A percentile compares a stretch with the other conserved stretches of the same genome.
Evolutionary conservation across 495 filamentous ascomycete genomes (phyloP).

Genomic region (Thermothielavioides terrestris): DNA sequence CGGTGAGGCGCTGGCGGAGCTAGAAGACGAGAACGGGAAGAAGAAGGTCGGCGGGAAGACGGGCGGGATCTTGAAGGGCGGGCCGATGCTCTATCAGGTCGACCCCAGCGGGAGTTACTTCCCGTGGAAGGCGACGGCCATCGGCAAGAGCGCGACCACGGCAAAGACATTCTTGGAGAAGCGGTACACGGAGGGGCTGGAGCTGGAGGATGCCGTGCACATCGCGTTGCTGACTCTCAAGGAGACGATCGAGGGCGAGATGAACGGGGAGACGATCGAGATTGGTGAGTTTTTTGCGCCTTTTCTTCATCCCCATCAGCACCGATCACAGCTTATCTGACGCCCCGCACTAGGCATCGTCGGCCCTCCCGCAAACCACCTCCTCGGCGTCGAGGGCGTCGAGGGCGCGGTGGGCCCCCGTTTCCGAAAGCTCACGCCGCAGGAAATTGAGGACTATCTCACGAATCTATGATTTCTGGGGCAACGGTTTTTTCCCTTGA

Average conservation of each 20-base stretch:
- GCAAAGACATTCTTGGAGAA: slow-evolving; percentile 99
- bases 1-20: slow-evolving; percentile 37
- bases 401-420: slow-evolving; percentile 82
- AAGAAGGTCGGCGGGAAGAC: slow-evolving; percentile 74
- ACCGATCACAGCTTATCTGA: background rate
- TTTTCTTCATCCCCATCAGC: background rate
- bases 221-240: slow-evolving; percentile 97
- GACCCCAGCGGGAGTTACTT: slow-evolving; percentile 96
- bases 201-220: slow-evolving; percentile 97
- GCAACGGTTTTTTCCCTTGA: slow-evolving; percentile 10
- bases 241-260: slow-evolving; percentile 98
- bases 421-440: slow-evolving; percentile 91
- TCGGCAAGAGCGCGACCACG: slow-evolving; percentile 95
- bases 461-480: slow-evolving; percentile 68
- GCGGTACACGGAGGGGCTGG: slow-evolving; percentile 91
- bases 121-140: slow-evolving; percentile 98
- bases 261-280: slow-evolving; percentile 98
- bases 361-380: slow-evolving; percentile 83
- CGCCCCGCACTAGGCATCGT: slow-evolving; percentile 61
- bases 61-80: slow-evolving; percentile 89
- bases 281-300: slow-evolving; percentile 64
- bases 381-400: slow-evolving; percentile 88
- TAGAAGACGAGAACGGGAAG: slow-evolving; percentile 47
- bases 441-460: slow-evolving; percentile 98
- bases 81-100: slow-evolving; percentile 95